Percentiles rank a stretch among this genome's conserved stretches.
Evolutionary conservation across 345 rosid genomes (phyloP).

Genomic region (Noccaea bulbosa): DNA sequence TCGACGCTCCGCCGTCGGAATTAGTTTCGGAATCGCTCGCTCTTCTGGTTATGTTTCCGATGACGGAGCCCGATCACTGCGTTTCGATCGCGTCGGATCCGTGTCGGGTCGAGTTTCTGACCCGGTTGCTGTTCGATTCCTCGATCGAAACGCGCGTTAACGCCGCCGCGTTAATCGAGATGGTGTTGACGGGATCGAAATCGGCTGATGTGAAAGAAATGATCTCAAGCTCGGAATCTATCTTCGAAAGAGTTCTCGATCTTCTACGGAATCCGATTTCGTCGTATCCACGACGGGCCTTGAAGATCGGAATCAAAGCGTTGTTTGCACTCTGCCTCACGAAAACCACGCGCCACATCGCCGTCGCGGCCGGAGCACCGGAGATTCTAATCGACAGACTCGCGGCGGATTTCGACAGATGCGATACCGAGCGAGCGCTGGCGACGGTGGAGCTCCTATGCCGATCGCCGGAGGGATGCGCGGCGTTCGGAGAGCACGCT

Average conservation of each 20-base stretch:
- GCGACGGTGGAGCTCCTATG: conserved; percentile 85
- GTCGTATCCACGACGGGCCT: conserved; percentile 57
- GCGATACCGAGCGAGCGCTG: conserved; percentile 82
- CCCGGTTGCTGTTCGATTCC: conserved; percentile 59
- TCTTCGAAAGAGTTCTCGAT: conserved; percentile 72
- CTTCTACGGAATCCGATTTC: conserved; percentile 54
- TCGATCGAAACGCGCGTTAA: conserved; percentile 72
- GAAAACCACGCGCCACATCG: conserved; percentile 72
- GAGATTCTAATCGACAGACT: conserved; percentile 65
- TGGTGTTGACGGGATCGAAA: conserved; percentile 61
- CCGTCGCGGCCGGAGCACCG: conserved; percentile 72
- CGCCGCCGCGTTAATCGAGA: conserved; percentile 79
- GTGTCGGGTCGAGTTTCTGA: conserved; percentile 49
- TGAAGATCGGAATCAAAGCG: conserved; percentile 72
- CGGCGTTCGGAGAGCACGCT: conserved; percentile 69
- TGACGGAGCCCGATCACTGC: conserved; percentile 51
- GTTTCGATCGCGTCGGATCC: conserved; percentile 52
- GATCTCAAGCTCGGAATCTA: conserved; percentile 53
- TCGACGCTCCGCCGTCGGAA: conserved; percentile 42
- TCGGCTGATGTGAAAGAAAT: conserved; percentile 60
- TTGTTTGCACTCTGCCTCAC: conserved; percentile 71
- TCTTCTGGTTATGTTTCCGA: conserved; percentile 64
- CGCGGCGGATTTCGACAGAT: conserved; percentile 70
- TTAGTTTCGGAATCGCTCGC: conserved; percentile 65
- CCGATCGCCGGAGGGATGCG: conserved; percentile 66